phyloP scores from a whole-genome alignment of 2,329 filamentous ascomycete species.

The Aspergillus sp. region DNA sequence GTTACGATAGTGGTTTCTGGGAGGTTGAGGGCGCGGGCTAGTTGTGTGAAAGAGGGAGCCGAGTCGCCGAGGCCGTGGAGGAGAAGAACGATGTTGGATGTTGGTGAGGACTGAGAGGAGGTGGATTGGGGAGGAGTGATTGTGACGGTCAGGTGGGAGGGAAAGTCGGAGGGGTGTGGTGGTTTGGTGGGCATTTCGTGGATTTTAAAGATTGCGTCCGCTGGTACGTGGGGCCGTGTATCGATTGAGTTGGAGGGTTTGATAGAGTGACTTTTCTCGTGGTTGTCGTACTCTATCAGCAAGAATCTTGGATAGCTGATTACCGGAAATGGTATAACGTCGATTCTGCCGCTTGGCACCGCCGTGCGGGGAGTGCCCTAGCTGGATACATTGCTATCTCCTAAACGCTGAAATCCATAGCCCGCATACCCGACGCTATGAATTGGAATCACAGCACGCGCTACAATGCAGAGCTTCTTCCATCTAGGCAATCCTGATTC shows the following conservation, averaged over 20 bases:
- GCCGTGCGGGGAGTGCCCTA: no score
- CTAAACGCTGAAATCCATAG: no score
- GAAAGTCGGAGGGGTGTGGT: conserved; percentile 42
- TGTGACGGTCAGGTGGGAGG: conserved; percentile 27
- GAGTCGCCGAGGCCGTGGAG: conserved; percentile 81
- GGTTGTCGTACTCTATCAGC: no score
- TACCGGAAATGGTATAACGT: no score
- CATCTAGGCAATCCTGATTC: no score
- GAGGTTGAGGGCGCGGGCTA: conserved; percentile 62
- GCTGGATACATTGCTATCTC: no score
- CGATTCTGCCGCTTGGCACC: no score
- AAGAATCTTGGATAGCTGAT: no score
- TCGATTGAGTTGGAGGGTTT: not conserved
- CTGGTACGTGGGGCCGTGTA: not conserved
- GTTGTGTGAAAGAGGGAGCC: conserved; percentile 59
- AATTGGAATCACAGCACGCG: no score
- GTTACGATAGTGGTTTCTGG: conserved; percentile 72
- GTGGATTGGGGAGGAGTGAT: conserved; percentile 40
- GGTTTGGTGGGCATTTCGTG: conserved; percentile 27
- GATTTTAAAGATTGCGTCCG: not conserved
- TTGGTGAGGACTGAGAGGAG: conserved; percentile 43
- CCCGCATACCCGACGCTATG: no score
- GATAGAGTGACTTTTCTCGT: not conserved
- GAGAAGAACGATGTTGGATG: conserved; percentile 70
- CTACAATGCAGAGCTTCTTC: no score